phyloP scores from a whole-genome alignment of 2,329 filamentous ascomycete genomes.

The Sordariomycetes sp. region DNA sequence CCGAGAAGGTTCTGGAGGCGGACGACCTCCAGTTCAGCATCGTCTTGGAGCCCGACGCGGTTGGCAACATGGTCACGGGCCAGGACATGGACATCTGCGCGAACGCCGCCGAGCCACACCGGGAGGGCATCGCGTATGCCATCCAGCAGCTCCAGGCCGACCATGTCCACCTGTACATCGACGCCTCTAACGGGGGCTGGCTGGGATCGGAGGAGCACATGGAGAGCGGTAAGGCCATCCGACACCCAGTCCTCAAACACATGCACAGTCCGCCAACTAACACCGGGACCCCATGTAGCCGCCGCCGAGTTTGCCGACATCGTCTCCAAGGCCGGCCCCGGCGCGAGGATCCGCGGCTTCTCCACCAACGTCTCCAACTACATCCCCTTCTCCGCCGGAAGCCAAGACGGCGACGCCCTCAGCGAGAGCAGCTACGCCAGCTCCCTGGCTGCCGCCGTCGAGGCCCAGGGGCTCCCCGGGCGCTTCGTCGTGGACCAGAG shows the following conservation, averaged over 20 bases:
- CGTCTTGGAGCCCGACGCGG: conserved; percentile 28
- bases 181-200: conserved; percentile 52
- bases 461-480: conserved; percentile 23
- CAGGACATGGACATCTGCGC: conserved; percentile 20
- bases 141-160: conserved; percentile 40
- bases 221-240: neutral
- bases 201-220: conserved; percentile 47
- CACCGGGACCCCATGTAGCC: conserved; percentile 14
- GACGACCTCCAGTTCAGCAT: conserved; percentile 25
- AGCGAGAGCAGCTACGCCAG: conserved; percentile 26
- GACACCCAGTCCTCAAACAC: neutral
- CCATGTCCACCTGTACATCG: conserved; percentile 51
- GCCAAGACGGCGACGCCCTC: conserved; percentile 16
- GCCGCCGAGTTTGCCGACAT: conserved; percentile 25
- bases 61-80: conserved; percentile 28
- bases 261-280: too few species aligned
- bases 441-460: conserved; percentile 21
- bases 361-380: conserved; percentile 30
- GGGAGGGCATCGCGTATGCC: conserved; percentile 36
- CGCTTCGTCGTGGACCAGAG: conserved; percentile 32
- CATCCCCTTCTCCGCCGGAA: conserved; percentile 17
- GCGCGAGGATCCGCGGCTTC: conserved; percentile 22
- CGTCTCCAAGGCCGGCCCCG: conserved; percentile 16
- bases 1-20: conserved; percentile 20
- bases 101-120: conserved; percentile 21